A percentile compares a stretch with the other conserved stretches of the same genome.
These are phyloP conservation scores for Ascobolus immersus DNA, from an alignment of 495 filamentous ascomycete genomes.

Conservation along the genomic window DNA sequence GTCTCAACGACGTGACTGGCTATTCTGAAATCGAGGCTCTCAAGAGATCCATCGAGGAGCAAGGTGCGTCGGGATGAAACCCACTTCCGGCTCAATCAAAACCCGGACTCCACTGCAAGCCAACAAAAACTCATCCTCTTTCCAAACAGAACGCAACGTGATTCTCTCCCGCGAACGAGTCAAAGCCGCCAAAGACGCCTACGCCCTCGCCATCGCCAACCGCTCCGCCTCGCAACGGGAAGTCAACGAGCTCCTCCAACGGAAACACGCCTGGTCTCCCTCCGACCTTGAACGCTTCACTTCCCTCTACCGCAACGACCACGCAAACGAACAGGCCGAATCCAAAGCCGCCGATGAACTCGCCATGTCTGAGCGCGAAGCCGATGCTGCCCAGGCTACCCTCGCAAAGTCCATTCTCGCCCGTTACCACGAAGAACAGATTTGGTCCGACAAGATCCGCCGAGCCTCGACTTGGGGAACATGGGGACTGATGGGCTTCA, in stretches of 20 bases:
- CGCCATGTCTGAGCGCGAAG: conserved; percentile 43
- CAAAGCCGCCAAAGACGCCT: conserved; percentile 41
- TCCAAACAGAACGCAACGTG: conserved; percentile 33
- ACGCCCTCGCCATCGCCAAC: conserved; percentile 50
- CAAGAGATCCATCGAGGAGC: conserved; percentile 43
- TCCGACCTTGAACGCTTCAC: conserved; percentile 87
- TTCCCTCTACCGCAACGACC: conserved; percentile 67
- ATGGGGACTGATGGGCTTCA: conserved; percentile 92
- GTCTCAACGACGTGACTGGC: conserved; percentile 76
- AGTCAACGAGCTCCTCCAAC: conserved; percentile 75
- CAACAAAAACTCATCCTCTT: neutral
- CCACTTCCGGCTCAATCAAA: neutral
- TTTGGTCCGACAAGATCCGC: conserved; percentile 94
- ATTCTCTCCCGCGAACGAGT: conserved; percentile 36
- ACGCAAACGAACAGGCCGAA: conserved; percentile 77
- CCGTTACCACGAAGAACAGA: conserved; percentile 95
- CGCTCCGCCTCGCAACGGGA: conserved; percentile 78
- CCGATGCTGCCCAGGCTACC: conserved; percentile 46
- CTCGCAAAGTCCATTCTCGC: conserved; percentile 58
- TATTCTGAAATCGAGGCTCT: conserved; percentile 80
- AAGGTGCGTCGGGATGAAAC: conserved; percentile 35
- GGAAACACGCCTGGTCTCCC: conserved; percentile 78
- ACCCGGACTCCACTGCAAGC: neutral
- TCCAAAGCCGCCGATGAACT: conserved; percentile 43
- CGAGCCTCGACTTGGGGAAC: conserved; percentile 94